Evolutionary conservation across 2,329 filamentous ascomycete genomes (phyloP).

Genomic region (Alternaria atra): DNA sequence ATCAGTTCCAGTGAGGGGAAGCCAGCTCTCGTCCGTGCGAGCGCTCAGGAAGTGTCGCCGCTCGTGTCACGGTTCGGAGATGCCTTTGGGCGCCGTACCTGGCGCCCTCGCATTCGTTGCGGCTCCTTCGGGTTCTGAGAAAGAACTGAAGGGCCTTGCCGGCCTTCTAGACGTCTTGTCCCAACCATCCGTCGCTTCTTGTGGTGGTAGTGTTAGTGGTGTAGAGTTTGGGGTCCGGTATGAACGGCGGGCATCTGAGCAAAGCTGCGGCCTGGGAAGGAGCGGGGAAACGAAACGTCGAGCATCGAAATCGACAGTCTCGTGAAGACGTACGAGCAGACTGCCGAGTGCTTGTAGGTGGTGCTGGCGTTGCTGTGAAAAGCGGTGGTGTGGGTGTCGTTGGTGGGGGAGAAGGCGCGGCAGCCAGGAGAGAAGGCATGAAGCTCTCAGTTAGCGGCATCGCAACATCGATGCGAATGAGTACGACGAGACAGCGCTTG

Average conservation of each 20-base stretch:
- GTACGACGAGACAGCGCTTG: neutral
- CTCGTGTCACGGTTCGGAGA: neutral
- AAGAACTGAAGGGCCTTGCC: neutral
- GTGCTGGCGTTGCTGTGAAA: neutral
- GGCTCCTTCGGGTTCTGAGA: neutral
- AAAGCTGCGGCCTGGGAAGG: neutral
- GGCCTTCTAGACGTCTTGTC: too few relatives aligned
- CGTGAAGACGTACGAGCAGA: neutral
- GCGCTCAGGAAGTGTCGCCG: neutral
- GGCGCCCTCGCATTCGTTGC: neutral
- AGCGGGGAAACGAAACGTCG: neutral
- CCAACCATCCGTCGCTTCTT: neutral
- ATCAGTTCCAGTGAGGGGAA: neutral
- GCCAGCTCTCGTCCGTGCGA: neutral
- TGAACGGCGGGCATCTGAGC: neutral
- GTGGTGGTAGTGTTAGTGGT: neutral
- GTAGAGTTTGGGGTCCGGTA: neutral
- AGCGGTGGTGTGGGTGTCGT: neutral
- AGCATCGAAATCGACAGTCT: neutral
- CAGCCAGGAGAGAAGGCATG: neutral
- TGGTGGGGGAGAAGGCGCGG: neutral
- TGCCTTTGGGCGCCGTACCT: neutral
- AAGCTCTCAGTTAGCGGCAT: conserved; percentile 1
- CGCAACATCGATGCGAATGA: neutral
- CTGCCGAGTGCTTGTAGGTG: neutral